phyloP scores from a whole-genome alignment of 2,329 filamentous ascomycete genomes.

The Trichoderma sp. region DNA sequence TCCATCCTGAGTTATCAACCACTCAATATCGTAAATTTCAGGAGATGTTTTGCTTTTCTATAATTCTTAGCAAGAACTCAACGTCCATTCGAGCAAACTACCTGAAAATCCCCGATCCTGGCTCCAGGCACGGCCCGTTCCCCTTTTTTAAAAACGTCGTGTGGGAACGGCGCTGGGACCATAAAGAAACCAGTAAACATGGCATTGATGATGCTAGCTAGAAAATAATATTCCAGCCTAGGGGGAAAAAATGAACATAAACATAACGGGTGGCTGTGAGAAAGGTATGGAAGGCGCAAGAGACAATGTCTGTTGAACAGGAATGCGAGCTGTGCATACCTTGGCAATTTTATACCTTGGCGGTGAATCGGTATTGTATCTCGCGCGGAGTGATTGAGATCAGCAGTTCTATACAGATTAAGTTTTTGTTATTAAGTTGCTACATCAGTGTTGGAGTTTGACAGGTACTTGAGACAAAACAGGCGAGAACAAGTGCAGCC shows the following conservation, averaged over 20 bases:
- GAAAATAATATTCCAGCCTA: not conserved
- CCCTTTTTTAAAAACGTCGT: not conserved
- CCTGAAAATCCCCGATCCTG: not conserved
- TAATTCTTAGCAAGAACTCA: not conserved
- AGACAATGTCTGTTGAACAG: conserved; percentile 4
- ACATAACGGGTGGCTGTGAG: not conserved
- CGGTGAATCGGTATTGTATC: not conserved
- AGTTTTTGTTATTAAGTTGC: not conserved
- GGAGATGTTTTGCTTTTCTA: not conserved
- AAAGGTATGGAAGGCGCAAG: not conserved
- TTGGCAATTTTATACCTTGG: not conserved
- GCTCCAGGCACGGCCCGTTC: not conserved
- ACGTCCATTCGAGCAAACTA: not conserved
- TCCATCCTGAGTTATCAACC: not conserved
- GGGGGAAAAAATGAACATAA: not conserved
- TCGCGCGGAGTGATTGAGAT: too few relatives aligned
- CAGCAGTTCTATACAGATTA: not conserved
- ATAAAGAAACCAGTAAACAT: not conserved
- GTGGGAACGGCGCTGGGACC: not conserved
- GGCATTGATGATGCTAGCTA: not conserved
- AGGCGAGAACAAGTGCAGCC: not conserved
- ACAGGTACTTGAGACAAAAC: not conserved
- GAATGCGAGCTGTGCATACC: not conserved
- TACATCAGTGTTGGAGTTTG: not conserved
- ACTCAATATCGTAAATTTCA: not conserved